Evolutionary conservation across 805 yeast species (phyloP), one percentile per base, ranked within the genome.

Genomic region (Candida namnaoensis): DNA sequence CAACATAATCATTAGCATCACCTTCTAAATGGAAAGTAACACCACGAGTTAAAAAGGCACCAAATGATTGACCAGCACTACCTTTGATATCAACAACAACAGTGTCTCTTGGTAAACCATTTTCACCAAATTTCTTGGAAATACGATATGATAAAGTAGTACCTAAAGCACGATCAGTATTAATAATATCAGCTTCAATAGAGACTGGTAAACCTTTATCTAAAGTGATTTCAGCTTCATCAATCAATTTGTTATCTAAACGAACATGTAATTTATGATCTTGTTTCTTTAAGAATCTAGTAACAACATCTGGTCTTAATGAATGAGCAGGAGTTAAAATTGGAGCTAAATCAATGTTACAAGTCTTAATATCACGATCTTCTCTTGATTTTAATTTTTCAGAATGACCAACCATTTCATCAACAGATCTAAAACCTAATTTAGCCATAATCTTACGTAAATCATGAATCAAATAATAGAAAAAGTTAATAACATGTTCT

Each of bases 371-470:
- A 58, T 80, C 85, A 57, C 95, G 78, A 56, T 87, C 90, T 47
- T 87, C 95, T 53, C 95, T 75, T 41, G 88, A 93, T 55, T 66
- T 72, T 58, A 91, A 76, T 64, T 80, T 86, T 69, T 91, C 99
- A 39, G 98, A 88, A 62, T 83, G 88, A 57, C 99, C 99, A 54
- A 91, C 90, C 99, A 91, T 91, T 71, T 93, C 99, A 62, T 88
- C 91, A 61, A 91, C 78, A 41, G 95, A 87, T 61, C 98, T 78
- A 80, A 82, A 93, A 43, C 99, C 99, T 49, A 91, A 78, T 58
- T 80, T 76, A 36, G 99, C 96, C 99, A 91, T 91, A 55, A 86
- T 82, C 44, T 73, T 76, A 60, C 99, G 78, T 59, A 93, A 77
- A 66, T 91, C 99, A 55, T 88, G 87, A 43, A 96, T 81, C 61